Evolutionary conservation across 345 rosid species (phyloP).

Genomic region (Citrus unshiu): DNA sequence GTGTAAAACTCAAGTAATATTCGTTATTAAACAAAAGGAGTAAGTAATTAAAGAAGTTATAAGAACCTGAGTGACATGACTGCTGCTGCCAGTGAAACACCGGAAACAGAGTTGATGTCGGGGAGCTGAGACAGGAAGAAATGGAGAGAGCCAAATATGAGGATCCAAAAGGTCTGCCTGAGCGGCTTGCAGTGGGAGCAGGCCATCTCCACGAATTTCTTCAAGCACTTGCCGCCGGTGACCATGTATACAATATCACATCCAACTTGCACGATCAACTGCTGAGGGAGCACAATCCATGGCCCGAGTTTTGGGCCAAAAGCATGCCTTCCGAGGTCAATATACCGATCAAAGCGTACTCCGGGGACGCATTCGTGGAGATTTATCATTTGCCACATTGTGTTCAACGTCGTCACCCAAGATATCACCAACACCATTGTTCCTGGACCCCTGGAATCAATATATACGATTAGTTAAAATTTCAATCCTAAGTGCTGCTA

Average conservation of each 20-base stretch:
- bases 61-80: conserved; percentile 83
- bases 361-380: conserved; percentile 94
- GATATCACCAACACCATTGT: conserved; percentile 53
- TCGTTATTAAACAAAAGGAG: neutral
- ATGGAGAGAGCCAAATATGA: conserved; percentile 80
- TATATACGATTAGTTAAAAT: too few relatives aligned
- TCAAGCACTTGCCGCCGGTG: conserved; percentile 92
- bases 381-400: conserved; percentile 97
- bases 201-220: conserved; percentile 75
- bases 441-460: conserved; percentile 81
- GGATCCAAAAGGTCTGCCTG: conserved; percentile 85
- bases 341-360: conserved; percentile 81
- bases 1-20: neutral
- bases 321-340: conserved; percentile 82
- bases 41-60: neutral
- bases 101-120: conserved; percentile 89
- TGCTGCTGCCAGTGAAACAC: conserved; percentile 89
- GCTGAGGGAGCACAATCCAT: conserved; percentile 94
- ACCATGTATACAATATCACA: conserved; percentile 96
- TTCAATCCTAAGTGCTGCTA: neutral
- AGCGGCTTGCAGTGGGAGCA: conserved; percentile 61
- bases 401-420: conserved; percentile 88
- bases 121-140: conserved; percentile 93
- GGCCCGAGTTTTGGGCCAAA: conserved; percentile 79
- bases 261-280: conserved; percentile 89